Conservation (phyloP, 805 yeast genomes). For the Kodamaea kaohsiungensis region DNA sequence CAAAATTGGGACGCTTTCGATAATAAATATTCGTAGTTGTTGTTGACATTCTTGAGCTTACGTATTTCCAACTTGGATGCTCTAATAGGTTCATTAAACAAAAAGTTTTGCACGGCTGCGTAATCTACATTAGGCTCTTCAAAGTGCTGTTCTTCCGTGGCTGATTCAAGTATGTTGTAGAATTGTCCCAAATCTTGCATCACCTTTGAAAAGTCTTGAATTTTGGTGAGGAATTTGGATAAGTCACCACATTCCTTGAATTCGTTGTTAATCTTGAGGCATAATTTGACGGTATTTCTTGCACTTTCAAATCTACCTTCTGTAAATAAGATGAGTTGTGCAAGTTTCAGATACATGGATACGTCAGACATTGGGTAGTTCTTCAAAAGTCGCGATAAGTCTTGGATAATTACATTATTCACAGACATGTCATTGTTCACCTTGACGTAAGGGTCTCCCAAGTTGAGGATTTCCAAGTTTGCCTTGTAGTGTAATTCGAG, state of each 20-base stretch:
- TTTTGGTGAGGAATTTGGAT: constrained; percentile 54
- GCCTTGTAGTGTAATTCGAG: constrained; percentile 32
- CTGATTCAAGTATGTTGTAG: constrained; percentile 26
- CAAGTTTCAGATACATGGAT: constrained; percentile 22
- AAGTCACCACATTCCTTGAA: constrained; percentile 55
- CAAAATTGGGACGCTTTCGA: constrained; percentile 36
- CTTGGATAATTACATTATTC: constrained; percentile 21
- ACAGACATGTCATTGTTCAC: constrained; percentile 9
- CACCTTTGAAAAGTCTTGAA: constrained; percentile 39
- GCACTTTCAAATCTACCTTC: constrained; percentile 55
- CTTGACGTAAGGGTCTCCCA: constrained; percentile 8
- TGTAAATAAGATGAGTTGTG: constrained; percentile 45
- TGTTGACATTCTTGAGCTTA: constrained; percentile 32
- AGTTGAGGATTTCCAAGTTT: constrained; percentile 16
- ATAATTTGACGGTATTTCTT: constrained; percentile 55
- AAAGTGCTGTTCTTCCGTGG: constrained; percentile 10
- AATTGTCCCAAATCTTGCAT: constrained; percentile 39
- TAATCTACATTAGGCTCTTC: constrained; percentile 24
- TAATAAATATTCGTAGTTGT: constrained; percentile 44
- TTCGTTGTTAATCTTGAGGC: constrained; percentile 80
- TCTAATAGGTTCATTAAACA: constrained; percentile 29
- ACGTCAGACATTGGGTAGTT: constrained; percentile 28
- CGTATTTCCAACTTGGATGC: constrained; percentile 29
- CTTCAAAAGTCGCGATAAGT: constrained; percentile 27
- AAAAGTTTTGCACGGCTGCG: constrained; percentile 20